Evolutionary conservation across 768 basidiomycete species (phyloP), one percentile per base, ranked within the genome.

Genomic region (Kondoa malvinella): DNA sequence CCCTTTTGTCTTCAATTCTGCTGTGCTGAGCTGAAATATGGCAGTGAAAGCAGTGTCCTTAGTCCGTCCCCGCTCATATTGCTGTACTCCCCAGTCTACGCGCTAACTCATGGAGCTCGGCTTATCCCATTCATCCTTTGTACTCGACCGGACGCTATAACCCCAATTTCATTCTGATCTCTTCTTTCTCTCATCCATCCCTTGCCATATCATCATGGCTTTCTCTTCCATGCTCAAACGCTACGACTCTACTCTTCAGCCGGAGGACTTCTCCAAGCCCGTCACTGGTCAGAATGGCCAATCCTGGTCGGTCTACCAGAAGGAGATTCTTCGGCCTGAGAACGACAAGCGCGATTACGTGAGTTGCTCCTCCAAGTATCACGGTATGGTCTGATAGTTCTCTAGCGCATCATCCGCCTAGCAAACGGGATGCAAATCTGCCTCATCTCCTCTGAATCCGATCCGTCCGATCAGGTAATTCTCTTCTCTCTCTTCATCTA

Each of bases 341-440:
- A 63, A 63, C 14, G 61, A 63, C n/a, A 27, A 27, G 17, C 61
- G 61, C 32, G 27, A 16, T 3, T 63, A 63, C 32, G 40, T 50
- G 21, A 50, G 40, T 50, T 50, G 40, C 21, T 50, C 40, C 40
- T 8, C 8, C 21, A 8, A 8, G 8, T 50, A 8, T 50, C 21
- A 8, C 40, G 8, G 40, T 50, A 50, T 21, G 40, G 12, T 8
- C 21, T 50, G 21, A 50, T 50, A 8, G 8, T 50, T 50, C 21
- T 8, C 40, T 21, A 50, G 40, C 16, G 30, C 3, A 27, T 63
- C 61, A 63, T 63, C 32, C 61, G 61, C 3, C 32, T 63, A 12
- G 61, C n/a, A 16, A 63, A 63, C 32, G 61, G 61, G n/a, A 27
- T 63, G 15, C n/a, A 63, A 34, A 33, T 33, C 61, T 32, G 16